phyloP scores from a whole-genome alignment of 129 eudicot genomes.

The Flaveria robusta region DNA sequence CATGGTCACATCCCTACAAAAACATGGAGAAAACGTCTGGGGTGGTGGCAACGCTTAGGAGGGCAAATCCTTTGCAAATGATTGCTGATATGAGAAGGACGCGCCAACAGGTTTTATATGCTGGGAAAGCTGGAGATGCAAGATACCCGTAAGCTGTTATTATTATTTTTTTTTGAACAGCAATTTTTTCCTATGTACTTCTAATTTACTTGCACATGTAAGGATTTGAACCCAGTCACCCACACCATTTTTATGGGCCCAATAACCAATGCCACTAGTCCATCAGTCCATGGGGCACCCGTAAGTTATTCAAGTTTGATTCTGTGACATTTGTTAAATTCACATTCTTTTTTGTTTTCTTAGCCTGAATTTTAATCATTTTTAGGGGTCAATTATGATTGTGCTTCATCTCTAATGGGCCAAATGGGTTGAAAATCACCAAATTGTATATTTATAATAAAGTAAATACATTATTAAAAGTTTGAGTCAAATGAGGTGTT shows the following conservation, averaged over 20 bases:
- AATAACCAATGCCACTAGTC: too few species aligned
- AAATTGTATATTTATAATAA: not conserved
- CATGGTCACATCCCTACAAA: constrained; percentile 77
- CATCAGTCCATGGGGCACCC: too few species aligned
- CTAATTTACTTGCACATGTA: too few species aligned
- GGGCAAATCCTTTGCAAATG: constrained; percentile 85
- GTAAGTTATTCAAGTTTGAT: constrained; percentile 48
- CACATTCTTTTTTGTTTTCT: not conserved
- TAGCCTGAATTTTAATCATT: constrained; percentile 4
- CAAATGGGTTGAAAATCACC: not conserved
- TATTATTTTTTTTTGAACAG: too few species aligned
- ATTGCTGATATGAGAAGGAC: constrained; percentile 80
- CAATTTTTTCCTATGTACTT: too few species aligned
- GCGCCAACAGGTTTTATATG: constrained; percentile 79
- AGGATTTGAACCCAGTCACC: too few species aligned
- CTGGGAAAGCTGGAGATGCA: constrained; percentile 95
- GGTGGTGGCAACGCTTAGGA: constrained; percentile 79
- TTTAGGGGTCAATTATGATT: not conserved
- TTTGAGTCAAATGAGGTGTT: too few species aligned
- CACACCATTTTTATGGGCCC: too few species aligned
- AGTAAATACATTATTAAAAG: too few species aligned
- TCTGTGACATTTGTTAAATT: not conserved
- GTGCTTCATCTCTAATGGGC: not conserved
- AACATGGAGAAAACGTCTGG: constrained; percentile 69
- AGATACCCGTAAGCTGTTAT: constrained; percentile 89